Evolutionary conservation across 306 rosid species (phyloP).

Genomic region (Lablab purpureus): DNA sequence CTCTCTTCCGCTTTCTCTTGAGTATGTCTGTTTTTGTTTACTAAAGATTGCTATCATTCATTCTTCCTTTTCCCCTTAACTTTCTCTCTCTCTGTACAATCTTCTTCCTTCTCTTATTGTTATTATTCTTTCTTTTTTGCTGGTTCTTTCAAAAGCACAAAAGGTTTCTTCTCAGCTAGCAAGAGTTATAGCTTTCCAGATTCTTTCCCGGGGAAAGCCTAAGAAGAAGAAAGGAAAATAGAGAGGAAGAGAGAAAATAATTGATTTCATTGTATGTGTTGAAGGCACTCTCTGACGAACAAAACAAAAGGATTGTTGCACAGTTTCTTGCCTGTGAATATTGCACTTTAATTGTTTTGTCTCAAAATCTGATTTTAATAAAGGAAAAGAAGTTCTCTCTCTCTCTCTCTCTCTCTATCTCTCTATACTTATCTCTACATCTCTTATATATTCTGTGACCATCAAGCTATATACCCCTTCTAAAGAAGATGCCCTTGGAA

Average conservation of each 20-base stretch:
- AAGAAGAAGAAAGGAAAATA: slow-evolving; percentile 34
- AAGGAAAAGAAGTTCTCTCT: slow-evolving; percentile 18
- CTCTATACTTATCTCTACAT: not conserved
- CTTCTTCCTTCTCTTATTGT: not conserved
- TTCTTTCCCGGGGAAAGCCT: slow-evolving; percentile 52
- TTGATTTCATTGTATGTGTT: slow-evolving; percentile 1
- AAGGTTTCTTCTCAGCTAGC: slow-evolving; percentile 45
- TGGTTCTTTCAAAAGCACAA: slow-evolving; percentile 25
- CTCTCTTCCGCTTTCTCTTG: slow-evolving; percentile 44
- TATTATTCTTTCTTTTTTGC: not conserved
- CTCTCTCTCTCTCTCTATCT: not conserved
- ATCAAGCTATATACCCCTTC: not conserved
- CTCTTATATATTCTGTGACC: slow-evolving; percentile 27
- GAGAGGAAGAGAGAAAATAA: not conserved
- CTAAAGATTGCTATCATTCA: slow-evolving; percentile 47
- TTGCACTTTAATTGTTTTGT: slow-evolving; percentile 49
- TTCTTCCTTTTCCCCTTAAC: slow-evolving; percentile 39
- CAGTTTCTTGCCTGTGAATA: slow-evolving; percentile 41
- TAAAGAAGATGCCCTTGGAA: slow-evolving; percentile 87
- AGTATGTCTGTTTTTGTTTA: slow-evolving; percentile 57
- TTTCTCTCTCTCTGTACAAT: slow-evolving; percentile 23
- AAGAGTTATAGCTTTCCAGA: slow-evolving; percentile 52
- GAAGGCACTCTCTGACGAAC: slow-evolving; percentile 24
- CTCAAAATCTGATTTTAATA: slow-evolving; percentile 43
- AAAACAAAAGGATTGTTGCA: slow-evolving; percentile 33